Conservation (phyloP, 2,329 filamentous ascomycete genomes). For the Colletotrichum salicis region DNA sequence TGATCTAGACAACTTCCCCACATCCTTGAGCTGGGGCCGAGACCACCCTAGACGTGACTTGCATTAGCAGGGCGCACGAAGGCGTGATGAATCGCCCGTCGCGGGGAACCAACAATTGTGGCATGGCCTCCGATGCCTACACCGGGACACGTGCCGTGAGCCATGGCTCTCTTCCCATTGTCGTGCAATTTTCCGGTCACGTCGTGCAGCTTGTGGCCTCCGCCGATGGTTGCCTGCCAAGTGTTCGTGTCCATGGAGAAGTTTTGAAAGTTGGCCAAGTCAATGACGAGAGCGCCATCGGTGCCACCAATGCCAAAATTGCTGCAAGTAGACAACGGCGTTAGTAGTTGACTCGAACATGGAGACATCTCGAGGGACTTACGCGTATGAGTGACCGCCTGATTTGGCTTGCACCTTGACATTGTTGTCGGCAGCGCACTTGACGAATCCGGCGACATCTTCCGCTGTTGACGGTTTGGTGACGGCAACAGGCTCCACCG, state of each 20-base stretch:
- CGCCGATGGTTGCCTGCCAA: slow-evolving; percentile 65
- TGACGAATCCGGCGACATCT: slow-evolving; percentile 67
- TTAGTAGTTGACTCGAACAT: neutral
- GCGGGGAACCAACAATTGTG: slow-evolving; percentile 57
- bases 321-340: slow-evolving; percentile 36
- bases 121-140: slow-evolving; percentile 70
- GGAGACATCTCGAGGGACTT: slow-evolving; percentile 37
- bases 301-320: slow-evolving; percentile 60
- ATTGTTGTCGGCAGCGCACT: slow-evolving; percentile 61
- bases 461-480: slow-evolving; percentile 62
- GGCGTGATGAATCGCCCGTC: slow-evolving; percentile 9
- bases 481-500: slow-evolving; percentile 64
- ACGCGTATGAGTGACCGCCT: slow-evolving; percentile 74
- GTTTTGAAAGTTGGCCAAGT: slow-evolving; percentile 62
- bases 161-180: slow-evolving; percentile 65
- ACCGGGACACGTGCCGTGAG: slow-evolving; percentile 69
- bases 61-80: slow-evolving; percentile 9
- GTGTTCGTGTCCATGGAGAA: slow-evolving; percentile 64
- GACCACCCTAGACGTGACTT: slow-evolving; percentile 57
- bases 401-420: slow-evolving; percentile 70
- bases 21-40: slow-evolving; percentile 68
- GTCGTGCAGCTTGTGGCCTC: slow-evolving; percentile 63
- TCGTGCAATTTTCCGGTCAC: slow-evolving; percentile 61
- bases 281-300: slow-evolving; percentile 63
- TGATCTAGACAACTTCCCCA: slow-evolving; percentile 68